Evolutionary conservation across 2,329 filamentous ascomycete species (phyloP), one percentile per base, ranked within the genome.

Genomic region (Fusarium nematophilum): DNA sequence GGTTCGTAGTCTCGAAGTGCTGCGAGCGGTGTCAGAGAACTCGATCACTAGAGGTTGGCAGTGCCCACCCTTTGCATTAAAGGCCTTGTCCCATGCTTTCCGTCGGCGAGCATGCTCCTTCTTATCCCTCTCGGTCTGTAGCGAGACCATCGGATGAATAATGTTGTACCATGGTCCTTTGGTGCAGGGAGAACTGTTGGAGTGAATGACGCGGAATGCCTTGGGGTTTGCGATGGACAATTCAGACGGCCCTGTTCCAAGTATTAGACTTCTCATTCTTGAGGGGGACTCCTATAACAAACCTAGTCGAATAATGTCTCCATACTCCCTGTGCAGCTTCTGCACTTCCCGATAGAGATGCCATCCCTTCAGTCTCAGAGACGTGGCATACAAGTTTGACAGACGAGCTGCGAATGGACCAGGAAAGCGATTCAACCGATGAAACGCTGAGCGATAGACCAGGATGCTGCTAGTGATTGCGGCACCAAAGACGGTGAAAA

Each of bases 101-200:
- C 75, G 71, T 7, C 72, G 66, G 4, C 57, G 65, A 0, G 66
- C 53, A 25, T 77, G 75, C 10, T 67, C 61, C 6, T 67, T 59
- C 44, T 69, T 68, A 50, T 75, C 69, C 8, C 74, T 67, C 6
- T 65, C 66, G 42, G 67, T 70, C 33, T 73, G 71, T 1, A 77
- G 49, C 1, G 70, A 70, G n/a, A 62, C 31, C 2, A 66, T 51
- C 4, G 73, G 74, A 10, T 69, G 62, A 2, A 71, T 46, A 0
- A 74, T 61, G 0, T 70, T 69, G 53, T 76, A 76, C 70, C 70
- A 75, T 0, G 71, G 70, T 0, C 73, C 71, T 34, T 75, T 76
- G 49, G 40, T 55, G 31, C 69, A 72, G 3, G 36, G 15, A 1
- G 48, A 44, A 3, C 14, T 40, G 10, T 30, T 37, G 21, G 30